phyloP scores from a whole-genome alignment of 345 rosid genomes.

The Rhodomyrtus tomentosa region DNA sequence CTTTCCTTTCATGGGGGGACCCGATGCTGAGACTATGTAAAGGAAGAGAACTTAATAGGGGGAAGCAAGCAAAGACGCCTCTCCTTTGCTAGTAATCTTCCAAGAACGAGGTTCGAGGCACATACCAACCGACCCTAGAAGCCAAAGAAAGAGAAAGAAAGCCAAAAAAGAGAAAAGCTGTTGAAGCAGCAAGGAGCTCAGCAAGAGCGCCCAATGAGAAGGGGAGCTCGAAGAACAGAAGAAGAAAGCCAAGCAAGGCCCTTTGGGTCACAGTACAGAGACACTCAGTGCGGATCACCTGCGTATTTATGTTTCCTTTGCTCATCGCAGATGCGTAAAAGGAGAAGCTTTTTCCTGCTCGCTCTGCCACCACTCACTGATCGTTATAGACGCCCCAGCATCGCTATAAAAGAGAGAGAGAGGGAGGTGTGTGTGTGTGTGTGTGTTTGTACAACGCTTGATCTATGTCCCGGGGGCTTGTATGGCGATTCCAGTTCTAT shows the following conservation, averaged over 20 bases:
- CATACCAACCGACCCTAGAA: neutral
- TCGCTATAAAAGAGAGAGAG: neutral
- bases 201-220: neutral
- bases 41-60: neutral
- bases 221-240: neutral
- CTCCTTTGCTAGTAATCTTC: neutral
- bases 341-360: too few relatives aligned
- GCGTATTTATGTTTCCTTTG: neutral
- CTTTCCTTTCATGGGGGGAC: neutral
- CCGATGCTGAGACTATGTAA: neutral
- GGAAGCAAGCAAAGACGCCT: neutral
- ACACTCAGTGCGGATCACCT: neutral
- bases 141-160: neutral
- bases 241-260: neutral
- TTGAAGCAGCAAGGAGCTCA: neutral
- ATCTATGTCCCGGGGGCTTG: neutral
- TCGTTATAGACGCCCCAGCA: neutral
- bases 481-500: neutral
- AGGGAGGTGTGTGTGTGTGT: neutral
- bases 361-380: neutral
- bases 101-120: neutral
- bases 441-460: neutral
- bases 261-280: neutral
- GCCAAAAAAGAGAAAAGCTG: neutral
- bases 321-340: neutral